A percentile compares a stretch with the other conserved stretches of the same genome.
phyloP scores from a whole-genome alignment of 805 yeast genomes.

The Wickerhamiella alocasiicola region DNA sequence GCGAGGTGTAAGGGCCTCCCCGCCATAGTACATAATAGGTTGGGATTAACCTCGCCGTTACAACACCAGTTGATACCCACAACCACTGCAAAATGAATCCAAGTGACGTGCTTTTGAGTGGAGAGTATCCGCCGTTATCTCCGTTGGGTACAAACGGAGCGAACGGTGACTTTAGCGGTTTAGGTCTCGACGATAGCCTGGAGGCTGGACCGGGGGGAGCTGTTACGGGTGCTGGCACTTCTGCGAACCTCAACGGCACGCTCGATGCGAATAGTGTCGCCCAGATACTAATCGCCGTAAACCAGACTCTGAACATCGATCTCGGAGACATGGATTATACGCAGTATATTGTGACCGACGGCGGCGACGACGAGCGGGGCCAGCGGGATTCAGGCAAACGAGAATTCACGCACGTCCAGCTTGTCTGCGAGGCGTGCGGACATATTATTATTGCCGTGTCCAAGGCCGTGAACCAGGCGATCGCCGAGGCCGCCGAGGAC shows the following conservation, averaged over 20 bases:
- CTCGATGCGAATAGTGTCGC: no score
- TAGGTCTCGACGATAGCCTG: no score
- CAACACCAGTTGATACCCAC: no score
- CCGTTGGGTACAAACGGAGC: constrained; percentile 3
- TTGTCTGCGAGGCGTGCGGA: constrained; percentile 68
- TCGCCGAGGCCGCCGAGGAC: constrained; percentile 19
- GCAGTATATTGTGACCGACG: constrained; percentile 16
- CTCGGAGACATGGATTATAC: constrained; percentile 19
- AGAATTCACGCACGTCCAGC: constrained; percentile 37
- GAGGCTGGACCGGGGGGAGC: no score
- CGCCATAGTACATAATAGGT: no score
- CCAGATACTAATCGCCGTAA: constrained; percentile 13
- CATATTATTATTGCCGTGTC: constrained; percentile 76
- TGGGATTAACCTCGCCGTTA: no score
- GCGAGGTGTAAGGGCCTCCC: no score
- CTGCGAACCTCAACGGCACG: no score
- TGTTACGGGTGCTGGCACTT: no score
- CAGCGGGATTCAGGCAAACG: constrained; percentile 15
- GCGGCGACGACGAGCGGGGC: constrained; percentile 7
- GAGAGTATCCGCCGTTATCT: constrained; percentile 7
- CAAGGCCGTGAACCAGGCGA: constrained; percentile 28
- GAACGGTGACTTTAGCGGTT: neutral
- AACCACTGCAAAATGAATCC: constrained; percentile 7
- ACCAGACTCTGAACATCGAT: constrained; percentile 18
- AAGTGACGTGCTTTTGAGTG: constrained; percentile 7